These are phyloP conservation scores for Backusella australiensis DNA, from an alignment of 192 early-diverging fungal genomes.

Conservation along the genomic window DNA sequence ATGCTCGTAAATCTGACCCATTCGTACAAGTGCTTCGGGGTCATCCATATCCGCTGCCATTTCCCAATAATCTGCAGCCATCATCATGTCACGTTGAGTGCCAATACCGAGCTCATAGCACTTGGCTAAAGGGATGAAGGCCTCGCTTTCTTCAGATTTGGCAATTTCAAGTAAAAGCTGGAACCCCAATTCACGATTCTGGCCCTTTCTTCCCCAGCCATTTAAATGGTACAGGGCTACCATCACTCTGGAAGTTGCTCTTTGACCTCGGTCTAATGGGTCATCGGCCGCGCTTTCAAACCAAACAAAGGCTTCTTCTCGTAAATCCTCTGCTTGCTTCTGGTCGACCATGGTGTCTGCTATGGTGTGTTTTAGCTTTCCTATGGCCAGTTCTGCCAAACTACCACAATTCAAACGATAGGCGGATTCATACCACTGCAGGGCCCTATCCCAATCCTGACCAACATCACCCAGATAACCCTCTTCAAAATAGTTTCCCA, in stretches of 20 bases:
- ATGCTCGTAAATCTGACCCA: constrained; percentile 18
- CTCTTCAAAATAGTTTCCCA: constrained; percentile 33
- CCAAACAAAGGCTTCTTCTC: constrained; percentile 9
- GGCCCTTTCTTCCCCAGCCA: constrained; percentile 24
- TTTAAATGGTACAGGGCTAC: constrained; percentile 32
- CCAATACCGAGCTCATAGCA: constrained; percentile 37
- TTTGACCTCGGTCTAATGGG: not conserved
- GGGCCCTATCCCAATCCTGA: constrained; percentile 14
- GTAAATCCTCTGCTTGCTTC: constrained; percentile 11
- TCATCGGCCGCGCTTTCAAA: constrained; percentile 8
- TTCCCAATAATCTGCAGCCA: constrained; percentile 30
- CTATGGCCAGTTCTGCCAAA: constrained; percentile 29
- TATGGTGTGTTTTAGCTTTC: constrained; percentile 17
- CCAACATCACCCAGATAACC: constrained; percentile 13
- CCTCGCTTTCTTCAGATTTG: constrained; percentile 23
- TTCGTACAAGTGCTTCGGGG: constrained; percentile 19
- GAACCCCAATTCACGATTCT: constrained; percentile 19
- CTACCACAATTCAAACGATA: constrained; percentile 11
- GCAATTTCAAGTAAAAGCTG: constrained; percentile 18
- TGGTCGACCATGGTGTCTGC: not conserved
- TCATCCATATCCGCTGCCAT: constrained; percentile 28
- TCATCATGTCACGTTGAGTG: not conserved
- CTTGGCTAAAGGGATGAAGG: constrained; percentile 24
- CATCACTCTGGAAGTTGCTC: constrained; percentile 19
- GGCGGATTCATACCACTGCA: constrained; percentile 26